phyloP scores from a whole-genome alignment of 2,329 filamentous ascomycete genomes.

The Mycogone perniciosa region DNA sequence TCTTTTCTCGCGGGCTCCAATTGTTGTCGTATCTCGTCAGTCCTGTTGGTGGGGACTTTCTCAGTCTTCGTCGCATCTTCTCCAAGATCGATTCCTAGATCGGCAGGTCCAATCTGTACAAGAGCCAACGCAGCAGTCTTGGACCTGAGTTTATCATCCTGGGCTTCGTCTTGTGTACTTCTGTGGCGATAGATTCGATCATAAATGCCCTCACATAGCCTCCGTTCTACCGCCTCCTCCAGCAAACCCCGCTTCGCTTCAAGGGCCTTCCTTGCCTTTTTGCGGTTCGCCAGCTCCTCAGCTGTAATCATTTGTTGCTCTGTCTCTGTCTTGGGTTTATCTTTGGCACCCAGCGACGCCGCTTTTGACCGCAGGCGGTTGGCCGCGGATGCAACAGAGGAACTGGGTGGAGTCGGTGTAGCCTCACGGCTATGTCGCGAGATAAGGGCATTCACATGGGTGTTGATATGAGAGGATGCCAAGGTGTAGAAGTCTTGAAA shows the following conservation, averaged over 20 bases:
- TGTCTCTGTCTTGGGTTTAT: slow-evolving; percentile 41
- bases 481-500: slow-evolving; percentile 92
- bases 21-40: slow-evolving; percentile 63
- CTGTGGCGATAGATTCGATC: slow-evolving; percentile 84
- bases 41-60: slow-evolving; percentile 46
- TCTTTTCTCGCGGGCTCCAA: slow-evolving; percentile 64
- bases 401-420: slow-evolving; percentile 48
- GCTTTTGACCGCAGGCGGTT: slow-evolving; percentile 52
- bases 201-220: slow-evolving; percentile 80
- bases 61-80: slow-evolving; percentile 49
- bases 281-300: slow-evolving; percentile 73
- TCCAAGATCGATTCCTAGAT: slow-evolving; percentile 73
- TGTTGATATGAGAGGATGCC: slow-evolving; percentile 75
- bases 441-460: slow-evolving; percentile 76
- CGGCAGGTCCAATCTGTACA: slow-evolving; percentile 83
- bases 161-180: slow-evolving; percentile 86
- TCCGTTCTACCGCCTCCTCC: slow-evolving; percentile 87
- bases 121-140: slow-evolving; percentile 85
- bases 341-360: slow-evolving; percentile 47
- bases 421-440: slow-evolving; percentile 65
- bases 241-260: slow-evolving; percentile 71
- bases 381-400: slow-evolving; percentile 50
- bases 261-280: slow-evolving; percentile 68
- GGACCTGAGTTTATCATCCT: slow-evolving; percentile 89
- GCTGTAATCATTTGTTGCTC: slow-evolving; percentile 86